phyloP scores from a whole-genome alignment of 75 land plant genomes.

The Selaginella tamariscina region DNA sequence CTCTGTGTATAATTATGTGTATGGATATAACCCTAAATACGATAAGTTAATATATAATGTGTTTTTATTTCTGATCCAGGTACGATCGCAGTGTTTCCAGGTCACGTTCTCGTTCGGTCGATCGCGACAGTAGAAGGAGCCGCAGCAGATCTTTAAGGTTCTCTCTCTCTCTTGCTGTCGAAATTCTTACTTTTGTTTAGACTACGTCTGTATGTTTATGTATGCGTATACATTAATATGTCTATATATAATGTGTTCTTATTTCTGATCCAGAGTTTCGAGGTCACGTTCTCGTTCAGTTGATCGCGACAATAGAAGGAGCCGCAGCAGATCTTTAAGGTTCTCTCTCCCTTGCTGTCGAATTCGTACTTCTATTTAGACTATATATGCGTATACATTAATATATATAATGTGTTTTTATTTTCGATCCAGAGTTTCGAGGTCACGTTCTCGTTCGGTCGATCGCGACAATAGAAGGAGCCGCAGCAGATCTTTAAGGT shows the following conservation, averaged over 20 bases:
- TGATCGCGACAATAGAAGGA: conserved; percentile 20
- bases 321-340: conserved; percentile 21
- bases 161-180: neutral
- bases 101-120: conserved; percentile 21
- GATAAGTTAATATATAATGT: neutral
- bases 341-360: neutral
- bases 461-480: conserved; percentile 23
- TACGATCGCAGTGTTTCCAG: conserved; percentile 39
- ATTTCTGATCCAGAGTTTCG: conserved; percentile 26
- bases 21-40: neutral
- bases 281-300: conserved; percentile 28
- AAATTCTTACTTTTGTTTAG: too few species aligned
- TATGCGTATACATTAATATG: too few species aligned
- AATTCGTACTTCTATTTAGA: too few species aligned
- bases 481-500: conserved; percentile 18
- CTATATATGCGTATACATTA: too few species aligned
- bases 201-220: too few species aligned
- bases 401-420: neutral
- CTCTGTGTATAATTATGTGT: neutral
- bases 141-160: conserved; percentile 18
- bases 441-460: conserved; percentile 25
- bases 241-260: neutral
- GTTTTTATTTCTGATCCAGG: conserved; percentile 18
- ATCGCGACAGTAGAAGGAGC: conserved; percentile 23
- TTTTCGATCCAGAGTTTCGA: conserved; percentile 28